Conservation (phyloP, 176 grass and related monocot genomes). For the Oryza officinalis region DNA sequence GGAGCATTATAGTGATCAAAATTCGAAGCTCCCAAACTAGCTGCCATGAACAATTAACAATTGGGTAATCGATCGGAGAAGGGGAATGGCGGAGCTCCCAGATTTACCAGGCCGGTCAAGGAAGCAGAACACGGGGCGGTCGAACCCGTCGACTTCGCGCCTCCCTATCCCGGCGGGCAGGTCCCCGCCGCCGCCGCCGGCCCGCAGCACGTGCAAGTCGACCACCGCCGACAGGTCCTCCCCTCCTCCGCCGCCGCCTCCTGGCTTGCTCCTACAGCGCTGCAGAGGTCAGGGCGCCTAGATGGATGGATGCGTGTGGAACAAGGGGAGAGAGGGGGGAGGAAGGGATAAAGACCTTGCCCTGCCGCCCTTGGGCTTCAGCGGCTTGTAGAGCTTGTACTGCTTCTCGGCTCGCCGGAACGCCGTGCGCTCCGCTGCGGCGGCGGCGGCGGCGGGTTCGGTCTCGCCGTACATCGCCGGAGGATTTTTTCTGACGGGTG, state of each 20-base stretch:
- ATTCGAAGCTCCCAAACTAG: neutral
- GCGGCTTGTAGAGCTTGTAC: constrained; percentile 80
- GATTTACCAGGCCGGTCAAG: constrained; percentile 47
- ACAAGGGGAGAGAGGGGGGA: neutral
- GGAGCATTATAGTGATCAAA: neutral
- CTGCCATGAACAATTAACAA: neutral
- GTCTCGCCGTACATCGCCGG: constrained; percentile 58
- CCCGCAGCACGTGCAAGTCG: constrained; percentile 59
- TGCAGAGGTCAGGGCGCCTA: neutral
- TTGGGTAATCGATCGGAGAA: neutral
- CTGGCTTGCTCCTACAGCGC: constrained; percentile 1
- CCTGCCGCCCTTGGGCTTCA: constrained; percentile 50
- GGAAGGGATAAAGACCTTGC: neutral
- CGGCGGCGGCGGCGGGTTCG: constrained; percentile 25
- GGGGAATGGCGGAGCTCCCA: neutral
- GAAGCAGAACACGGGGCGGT: constrained; percentile 72
- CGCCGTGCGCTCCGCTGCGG: constrained; percentile 65
- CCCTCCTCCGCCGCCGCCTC: neutral
- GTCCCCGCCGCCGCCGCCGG: constrained; percentile 16
- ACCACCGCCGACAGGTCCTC: constrained; percentile 48
- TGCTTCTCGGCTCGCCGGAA: constrained; percentile 83
- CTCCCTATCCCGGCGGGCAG: constrained; percentile 38
- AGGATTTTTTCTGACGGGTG: neutral
- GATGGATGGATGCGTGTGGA: neutral
- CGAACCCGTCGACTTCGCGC: constrained; percentile 47